A percentile compares a stretch with the other conserved stretches of the same genome.
Evolutionary conservation across 2,329 filamentous ascomycete genomes (phyloP).

Genomic region (Nigrospora osmanthi): DNA sequence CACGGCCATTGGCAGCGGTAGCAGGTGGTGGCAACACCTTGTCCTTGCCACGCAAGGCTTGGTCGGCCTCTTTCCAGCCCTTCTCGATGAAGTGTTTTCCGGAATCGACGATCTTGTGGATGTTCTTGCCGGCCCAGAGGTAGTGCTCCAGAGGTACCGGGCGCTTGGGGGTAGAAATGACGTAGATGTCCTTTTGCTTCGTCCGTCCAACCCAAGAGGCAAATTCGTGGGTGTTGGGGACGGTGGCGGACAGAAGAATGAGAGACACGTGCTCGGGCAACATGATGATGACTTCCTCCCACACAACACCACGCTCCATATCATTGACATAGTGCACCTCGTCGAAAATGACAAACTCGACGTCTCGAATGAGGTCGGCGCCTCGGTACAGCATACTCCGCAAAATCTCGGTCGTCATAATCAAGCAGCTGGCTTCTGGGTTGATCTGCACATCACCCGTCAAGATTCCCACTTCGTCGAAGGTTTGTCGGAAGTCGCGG

Average conservation of each 20-base stretch:
- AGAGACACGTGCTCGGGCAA: slow-evolving; percentile 93
- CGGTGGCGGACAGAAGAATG: slow-evolving; percentile 90
- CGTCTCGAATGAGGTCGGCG: slow-evolving; percentile 90
- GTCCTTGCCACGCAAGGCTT: slow-evolving; percentile 72
- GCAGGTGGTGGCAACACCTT: slow-evolving; percentile 42
- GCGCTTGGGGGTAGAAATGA: slow-evolving; percentile 93
- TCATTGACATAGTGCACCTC: slow-evolving; percentile 99
- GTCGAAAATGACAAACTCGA: slow-evolving; percentile 98
- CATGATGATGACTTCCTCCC: slow-evolving; percentile 99
- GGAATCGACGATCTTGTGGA: slow-evolving; percentile 89
- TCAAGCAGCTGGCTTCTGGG: slow-evolving; percentile 92
- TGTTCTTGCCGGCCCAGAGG: slow-evolving; percentile 87
- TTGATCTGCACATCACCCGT: slow-evolving; percentile 98
- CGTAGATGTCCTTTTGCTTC: slow-evolving; percentile 98
- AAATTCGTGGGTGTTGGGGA: slow-evolving; percentile 96
- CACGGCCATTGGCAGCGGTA: slow-evolving; percentile 38
- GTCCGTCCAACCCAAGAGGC: slow-evolving; percentile 97
- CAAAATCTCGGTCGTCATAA: slow-evolving; percentile 98
- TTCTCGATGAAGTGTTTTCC: slow-evolving; percentile 88
- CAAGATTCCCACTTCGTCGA: slow-evolving; percentile 93
- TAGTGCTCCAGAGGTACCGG: slow-evolving; percentile 95
- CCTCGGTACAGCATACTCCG: slow-evolving; percentile 97
- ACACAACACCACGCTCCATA: slow-evolving; percentile 89
- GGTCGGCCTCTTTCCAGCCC: slow-evolving; percentile 92
- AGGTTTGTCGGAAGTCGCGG: slow-evolving; percentile 81